phyloP scores from a whole-genome alignment of 208 protist species.

The Balamuthia mandrillaris region DNA sequence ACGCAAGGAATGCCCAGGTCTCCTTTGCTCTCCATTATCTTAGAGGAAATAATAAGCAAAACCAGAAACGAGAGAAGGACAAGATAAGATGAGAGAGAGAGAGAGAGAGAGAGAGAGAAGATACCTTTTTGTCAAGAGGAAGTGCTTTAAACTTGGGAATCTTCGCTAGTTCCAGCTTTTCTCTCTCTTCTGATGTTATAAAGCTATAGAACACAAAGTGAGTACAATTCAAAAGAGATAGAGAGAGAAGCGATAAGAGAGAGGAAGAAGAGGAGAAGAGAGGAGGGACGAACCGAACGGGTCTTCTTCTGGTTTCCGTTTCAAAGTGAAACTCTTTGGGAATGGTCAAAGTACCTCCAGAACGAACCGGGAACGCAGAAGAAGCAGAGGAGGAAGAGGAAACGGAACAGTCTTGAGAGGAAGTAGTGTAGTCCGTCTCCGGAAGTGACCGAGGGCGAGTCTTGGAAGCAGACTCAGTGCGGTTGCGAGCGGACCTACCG shows the following conservation, averaged over 20 bases:
- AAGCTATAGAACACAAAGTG: neutral
- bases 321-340: slow-evolving; percentile 22
- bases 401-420: too few species aligned
- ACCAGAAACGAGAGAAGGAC: too few species aligned
- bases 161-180: slow-evolving; percentile 2
- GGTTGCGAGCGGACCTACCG: too few species aligned
- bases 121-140: neutral
- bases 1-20: neutral
- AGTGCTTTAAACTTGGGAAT: neutral
- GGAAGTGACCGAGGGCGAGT: too few species aligned
- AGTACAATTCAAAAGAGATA: neutral
- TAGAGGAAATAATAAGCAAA: neutral
- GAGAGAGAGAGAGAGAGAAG: neutral
- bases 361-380: too few species aligned
- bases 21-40: neutral
- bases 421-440: too few species aligned
- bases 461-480: too few species aligned
- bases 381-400: too few species aligned
- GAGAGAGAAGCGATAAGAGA: neutral
- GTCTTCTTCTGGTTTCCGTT: neutral
- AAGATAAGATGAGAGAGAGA: too few species aligned
- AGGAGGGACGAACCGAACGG: neutral
- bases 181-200: neutral
- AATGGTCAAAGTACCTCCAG: too few species aligned
- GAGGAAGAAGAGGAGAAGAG: neutral